Percentiles rank a stretch among this genome's conserved stretches.
These are phyloP conservation scores for Phialocephala sp. DNA, from an alignment of 2,329 filamentous ascomycete species.

Conservation along the genomic window DNA sequence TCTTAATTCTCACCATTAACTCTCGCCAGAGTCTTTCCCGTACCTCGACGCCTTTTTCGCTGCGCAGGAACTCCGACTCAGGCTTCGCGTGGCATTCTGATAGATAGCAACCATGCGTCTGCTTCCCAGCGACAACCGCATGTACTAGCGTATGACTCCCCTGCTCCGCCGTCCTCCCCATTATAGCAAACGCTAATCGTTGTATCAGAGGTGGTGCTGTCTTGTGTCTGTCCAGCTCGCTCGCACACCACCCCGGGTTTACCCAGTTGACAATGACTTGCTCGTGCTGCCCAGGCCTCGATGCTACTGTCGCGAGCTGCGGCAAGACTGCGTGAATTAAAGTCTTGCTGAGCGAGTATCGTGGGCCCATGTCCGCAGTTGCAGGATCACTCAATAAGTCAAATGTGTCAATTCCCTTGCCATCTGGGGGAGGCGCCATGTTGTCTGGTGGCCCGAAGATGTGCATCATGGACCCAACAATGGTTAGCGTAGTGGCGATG, in stretches of 20 bases:
- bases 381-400: slow-evolving; percentile 16
- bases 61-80: slow-evolving; percentile 13
- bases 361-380: slow-evolving; percentile 15
- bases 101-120: slow-evolving; percentile 24
- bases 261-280: slow-evolving; percentile 17
- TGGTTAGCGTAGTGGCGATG: not conserved
- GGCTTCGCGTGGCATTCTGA: slow-evolving; percentile 11
- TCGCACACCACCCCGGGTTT: slow-evolving; percentile 16
- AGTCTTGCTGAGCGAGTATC: slow-evolving; percentile 16
- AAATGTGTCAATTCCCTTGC: slow-evolving; percentile 12
- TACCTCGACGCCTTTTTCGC: slow-evolving; percentile 1
- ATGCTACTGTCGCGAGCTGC: slow-evolving; percentile 8
- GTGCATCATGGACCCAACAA: slow-evolving; percentile 17
- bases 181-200: slow-evolving; percentile 3
- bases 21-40: slow-evolving; percentile 12
- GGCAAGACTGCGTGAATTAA: slow-evolving; percentile 13
- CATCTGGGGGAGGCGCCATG: slow-evolving; percentile 1
- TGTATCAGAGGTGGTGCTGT: not conserved
- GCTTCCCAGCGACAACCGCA: slow-evolving; percentile 15
- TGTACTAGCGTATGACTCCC: slow-evolving; percentile 15
- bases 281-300: not conserved
- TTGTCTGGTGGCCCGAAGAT: slow-evolving; percentile 7
- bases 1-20: slow-evolving; percentile 10
- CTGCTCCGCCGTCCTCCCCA: slow-evolving; percentile 16
- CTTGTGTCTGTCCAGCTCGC: slow-evolving; percentile 15